Percentiles rank a stretch among this genome's conserved stretches.
Evolutionary conservation across 805 yeast genomes (phyloP).

Genomic region (Lipomyces chichibuensis): DNA sequence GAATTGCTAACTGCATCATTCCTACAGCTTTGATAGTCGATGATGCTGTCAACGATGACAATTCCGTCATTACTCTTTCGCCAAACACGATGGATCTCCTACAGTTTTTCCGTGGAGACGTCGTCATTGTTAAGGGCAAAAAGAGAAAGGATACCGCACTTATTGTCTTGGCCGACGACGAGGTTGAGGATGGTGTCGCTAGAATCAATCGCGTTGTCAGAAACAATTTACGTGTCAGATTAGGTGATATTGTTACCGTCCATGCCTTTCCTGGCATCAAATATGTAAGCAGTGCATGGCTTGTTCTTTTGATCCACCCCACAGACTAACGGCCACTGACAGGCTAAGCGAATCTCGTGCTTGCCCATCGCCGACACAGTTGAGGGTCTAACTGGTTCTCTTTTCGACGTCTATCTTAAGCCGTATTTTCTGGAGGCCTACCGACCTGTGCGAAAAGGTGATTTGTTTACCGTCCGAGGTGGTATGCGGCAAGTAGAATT

Average conservation of each 20-base stretch:
- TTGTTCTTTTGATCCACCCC: background rate
- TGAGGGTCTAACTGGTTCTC: slow-evolving; percentile 95
- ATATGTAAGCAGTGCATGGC: slow-evolving; percentile 49
- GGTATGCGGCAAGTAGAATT: slow-evolving; percentile 99
- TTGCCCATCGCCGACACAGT: slow-evolving; percentile 97
- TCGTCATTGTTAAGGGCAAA: slow-evolving; percentile 95
- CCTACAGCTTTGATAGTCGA: slow-evolving; percentile 75
- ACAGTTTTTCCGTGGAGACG: slow-evolving; percentile 96
- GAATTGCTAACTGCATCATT: background rate
- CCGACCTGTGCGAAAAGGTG: slow-evolving; percentile 98
- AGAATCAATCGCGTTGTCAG: slow-evolving; percentile 94
- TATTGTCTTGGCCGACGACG: slow-evolving; percentile 94
- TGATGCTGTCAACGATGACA: slow-evolving; percentile 96
- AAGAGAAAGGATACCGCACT: slow-evolving; percentile 96
- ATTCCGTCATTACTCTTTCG: slow-evolving; percentile 93
- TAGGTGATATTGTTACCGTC: slow-evolving; percentile 88
- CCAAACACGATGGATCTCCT: slow-evolving; percentile 93
- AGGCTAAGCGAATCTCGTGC: slow-evolving; percentile 87
- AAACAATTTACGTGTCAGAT: slow-evolving; percentile 88
- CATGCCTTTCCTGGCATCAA: slow-evolving; percentile 98
- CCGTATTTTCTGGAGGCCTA: slow-evolving; percentile 99
- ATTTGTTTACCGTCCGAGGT: slow-evolving; percentile 93
- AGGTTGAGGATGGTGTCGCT: slow-evolving; percentile 92
- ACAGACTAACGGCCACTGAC: background rate
- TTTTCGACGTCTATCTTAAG: slow-evolving; percentile 93